Evolutionary conservation across 345 rosid genomes (phyloP), one percentile per base, ranked within the genome.

Genomic region (Barbarea vulgaris): DNA sequence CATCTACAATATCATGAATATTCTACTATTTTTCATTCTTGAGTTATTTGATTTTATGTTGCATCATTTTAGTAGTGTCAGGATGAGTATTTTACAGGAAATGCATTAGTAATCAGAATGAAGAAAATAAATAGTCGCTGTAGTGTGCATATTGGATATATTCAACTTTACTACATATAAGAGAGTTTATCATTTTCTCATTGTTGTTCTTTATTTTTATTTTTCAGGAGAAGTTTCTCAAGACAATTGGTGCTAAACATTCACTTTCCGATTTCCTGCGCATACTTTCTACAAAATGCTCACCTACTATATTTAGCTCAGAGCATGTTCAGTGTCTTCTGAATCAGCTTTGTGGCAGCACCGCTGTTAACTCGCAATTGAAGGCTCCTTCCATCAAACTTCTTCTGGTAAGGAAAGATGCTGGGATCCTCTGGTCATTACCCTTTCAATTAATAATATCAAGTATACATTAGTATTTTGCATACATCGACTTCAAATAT

Each of bases 181-280:
- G 58, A 61, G 53, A 51, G 34, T 37, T 60, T 19, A 52, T 39
- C 18, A 12, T 41, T 69, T 66, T 52, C 55, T 59, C 70, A 52
- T 28, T 77, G 36, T 27, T 62, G 64, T 52, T 51, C 41, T 48
- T 50, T 64, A 4, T 34, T 57, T 59, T 22, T 64, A 50, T 13
- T 82, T 73, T 83, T 63, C 87, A 93, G 98, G 95, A 88, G 71
- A 81, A 85, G 66, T 83, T 91, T 85, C 81, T 89, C 69, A 78
- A 87, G 77, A 80, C 53, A 81, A 73, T 89, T 9, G 91, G 91
- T 71, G 82, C 87, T 39, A 94, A 81, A 59, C 91, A 90, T 84
- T 90, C 84, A 7, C 84, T 84, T 63, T 79, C 69, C 53, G 93
- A 94, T 58, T 88, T 94, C 83, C 78, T 94, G 41, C 79, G 74